Evolutionary conservation across 768 basidiomycete genomes (phyloP), one percentile per base, ranked within the genome.

Genomic region (Termitomyces sp.): DNA sequence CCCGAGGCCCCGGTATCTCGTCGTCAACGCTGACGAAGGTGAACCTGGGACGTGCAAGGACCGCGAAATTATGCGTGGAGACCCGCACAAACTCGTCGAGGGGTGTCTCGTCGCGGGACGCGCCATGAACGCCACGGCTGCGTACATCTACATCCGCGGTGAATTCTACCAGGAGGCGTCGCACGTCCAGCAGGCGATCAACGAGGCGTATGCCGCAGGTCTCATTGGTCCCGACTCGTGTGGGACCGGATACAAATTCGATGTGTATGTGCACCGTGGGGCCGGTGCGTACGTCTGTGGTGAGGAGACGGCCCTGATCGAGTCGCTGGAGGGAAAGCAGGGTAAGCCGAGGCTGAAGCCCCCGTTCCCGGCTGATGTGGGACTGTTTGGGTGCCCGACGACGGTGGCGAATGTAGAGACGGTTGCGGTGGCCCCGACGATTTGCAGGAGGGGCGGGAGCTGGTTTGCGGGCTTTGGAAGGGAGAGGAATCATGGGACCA

Each of bases 111-210:
- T 99, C 58, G 95, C 96, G 27, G 96, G 96, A 5, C 90, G 96
- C 47, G 88, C 80, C 18, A 99, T 99, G 96, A 98, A 98, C 74
- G 96, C 95, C 39, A 95, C 73, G 46, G 95, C 95, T 0, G 96
- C 96, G n/a, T 99, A 98, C 81, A 98, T 99, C 74, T 99, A 99
- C 76, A 94, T 98, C 67, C 95, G 96, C 60, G 96, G 96, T 63
- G 96, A 99, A 73, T 99, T 98, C 77, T 87, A 89, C 74, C 93
- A 95, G 71, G 96, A 98, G 72, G 95, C 95, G 0, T 82, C 85
- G 0, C 95, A 97, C 71, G 83, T 98, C 40, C 92, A 95, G 71
- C 92, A 95, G 71, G 96, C 96, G 53, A 97, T 99, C 74, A 82
- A 87, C 64, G 95, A 98, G 68, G 95, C 96, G 3, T 98, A 99